These are phyloP conservation scores for Aurantiochytrium sp. DNA, from an alignment of 108 stramenopile genomes.

Conservation along the genomic window DNA sequence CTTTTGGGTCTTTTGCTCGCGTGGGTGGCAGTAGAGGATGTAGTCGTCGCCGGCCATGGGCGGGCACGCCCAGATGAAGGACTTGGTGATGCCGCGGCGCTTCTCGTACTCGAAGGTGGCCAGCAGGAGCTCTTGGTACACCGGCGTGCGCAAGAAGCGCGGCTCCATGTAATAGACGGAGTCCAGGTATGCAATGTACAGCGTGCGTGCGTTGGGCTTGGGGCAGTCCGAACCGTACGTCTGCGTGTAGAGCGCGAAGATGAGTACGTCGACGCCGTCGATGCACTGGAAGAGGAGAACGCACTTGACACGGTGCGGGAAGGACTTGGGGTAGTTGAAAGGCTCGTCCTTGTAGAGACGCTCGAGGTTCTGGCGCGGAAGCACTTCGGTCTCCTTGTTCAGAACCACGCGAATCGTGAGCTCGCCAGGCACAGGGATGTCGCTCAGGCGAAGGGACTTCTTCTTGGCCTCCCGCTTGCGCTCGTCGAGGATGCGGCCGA, in stretches of 20 bases:
- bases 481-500: background rate
- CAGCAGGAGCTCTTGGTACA: conserved; percentile 78
- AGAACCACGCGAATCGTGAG: conserved; percentile 4
- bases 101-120: conserved; percentile 89
- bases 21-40: conserved; percentile 51
- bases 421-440: background rate
- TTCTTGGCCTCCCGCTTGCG: conserved; percentile 6
- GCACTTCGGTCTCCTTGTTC: conserved; percentile 14
- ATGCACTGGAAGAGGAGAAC: conserved; percentile 82
- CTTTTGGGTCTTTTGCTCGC: conserved; percentile 65
- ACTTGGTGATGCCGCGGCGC: conserved; percentile 82
- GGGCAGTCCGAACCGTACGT: conserved; percentile 81
- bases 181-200: conserved; percentile 85
- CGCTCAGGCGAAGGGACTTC: background rate
- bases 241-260: conserved; percentile 85
- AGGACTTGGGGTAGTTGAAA: conserved; percentile 76
- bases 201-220: conserved; percentile 71
- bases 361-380: conserved; percentile 18
- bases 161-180: conserved; percentile 89
- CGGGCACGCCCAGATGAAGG: conserved; percentile 98
- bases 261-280: conserved; percentile 84
- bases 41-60: conserved; percentile 73
- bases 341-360: background rate
- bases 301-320: conserved; percentile 81
- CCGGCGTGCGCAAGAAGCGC: conserved; percentile 77